Evolutionary conservation across 1,139 yeast species (phyloP).

Genomic region (Candida dubliniensis): DNA sequence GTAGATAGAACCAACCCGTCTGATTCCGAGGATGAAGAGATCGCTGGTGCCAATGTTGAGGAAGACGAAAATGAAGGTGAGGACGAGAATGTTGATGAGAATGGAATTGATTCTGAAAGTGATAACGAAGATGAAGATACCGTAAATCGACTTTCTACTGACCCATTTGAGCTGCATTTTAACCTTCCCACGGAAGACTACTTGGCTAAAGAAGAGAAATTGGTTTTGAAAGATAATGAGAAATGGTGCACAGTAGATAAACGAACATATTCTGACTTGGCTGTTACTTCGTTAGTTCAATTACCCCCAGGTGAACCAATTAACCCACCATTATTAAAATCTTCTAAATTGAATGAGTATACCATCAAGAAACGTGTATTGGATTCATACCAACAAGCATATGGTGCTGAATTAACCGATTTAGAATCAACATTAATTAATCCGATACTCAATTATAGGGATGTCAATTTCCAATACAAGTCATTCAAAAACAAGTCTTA

Average conservation of each 20-base stretch:
- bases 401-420: constrained; percentile 17
- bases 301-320: constrained; percentile 30
- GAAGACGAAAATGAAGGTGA: constrained; percentile 27
- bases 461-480: constrained; percentile 61
- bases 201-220: constrained; percentile 34
- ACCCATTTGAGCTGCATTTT: constrained; percentile 79
- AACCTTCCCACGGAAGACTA: constrained; percentile 50
- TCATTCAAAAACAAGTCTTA: constrained; percentile 46
- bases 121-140: constrained; percentile 32
- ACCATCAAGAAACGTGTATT: constrained; percentile 33
- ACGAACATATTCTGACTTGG: constrained; percentile 20
- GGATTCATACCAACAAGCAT: constrained; percentile 24
- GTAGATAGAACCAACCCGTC: not conserved
- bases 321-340: constrained; percentile 11
- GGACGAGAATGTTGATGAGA: constrained; percentile 34
- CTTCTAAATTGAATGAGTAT: constrained; percentile 13
- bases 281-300: constrained; percentile 23
- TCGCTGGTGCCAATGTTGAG: constrained; percentile 13
- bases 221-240: constrained; percentile 17
- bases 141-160: constrained; percentile 24
- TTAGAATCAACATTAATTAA: constrained; percentile 40
- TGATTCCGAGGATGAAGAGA: constrained; percentile 29
- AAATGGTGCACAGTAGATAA: constrained; percentile 31
- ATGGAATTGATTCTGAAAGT: constrained; percentile 24
- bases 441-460: constrained; percentile 73